These are phyloP conservation scores for Clonostachys chloroleuca DNA, from an alignment of 2,329 filamentous ascomycete genomes.

Conservation along the genomic window DNA sequence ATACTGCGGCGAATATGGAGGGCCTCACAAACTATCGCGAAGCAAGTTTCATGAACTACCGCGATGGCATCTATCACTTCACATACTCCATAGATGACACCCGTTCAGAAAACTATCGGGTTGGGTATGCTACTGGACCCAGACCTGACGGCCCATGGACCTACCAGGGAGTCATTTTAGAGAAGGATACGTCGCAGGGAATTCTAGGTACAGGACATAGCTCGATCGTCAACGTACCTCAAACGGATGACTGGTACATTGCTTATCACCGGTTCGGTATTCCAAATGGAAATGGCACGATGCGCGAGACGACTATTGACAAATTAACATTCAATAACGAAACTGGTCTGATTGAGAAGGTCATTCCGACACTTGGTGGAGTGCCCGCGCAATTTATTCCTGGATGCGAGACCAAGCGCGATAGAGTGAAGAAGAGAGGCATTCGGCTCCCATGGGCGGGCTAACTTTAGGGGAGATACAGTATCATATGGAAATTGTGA, in stretches of 20 bases:
- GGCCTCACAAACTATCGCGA: conserved; percentile 37
- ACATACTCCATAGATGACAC: conserved; percentile 45
- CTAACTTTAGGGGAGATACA: no score
- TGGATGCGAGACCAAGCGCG: not conserved
- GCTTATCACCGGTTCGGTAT: conserved; percentile 43
- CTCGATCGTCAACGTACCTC: conserved; percentile 38
- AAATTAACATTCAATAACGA: conserved; percentile 26
- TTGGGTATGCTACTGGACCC: conserved; percentile 37
- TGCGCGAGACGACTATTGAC: conserved; percentile 37
- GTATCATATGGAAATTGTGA: no score
- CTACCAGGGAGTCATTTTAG: conserved; percentile 35
- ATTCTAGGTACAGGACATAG: conserved; percentile 41
- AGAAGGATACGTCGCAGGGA: conserved; percentile 31
- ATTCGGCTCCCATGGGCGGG: no score
- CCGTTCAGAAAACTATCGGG: conserved; percentile 35
- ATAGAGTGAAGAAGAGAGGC: no score
- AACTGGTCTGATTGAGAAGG: conserved; percentile 27
- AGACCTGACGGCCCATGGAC: conserved; percentile 34
- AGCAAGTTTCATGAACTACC: conserved; percentile 33
- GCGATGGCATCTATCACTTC: conserved; percentile 37
- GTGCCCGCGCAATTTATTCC: conserved; percentile 7
- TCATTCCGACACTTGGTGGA: conserved; percentile 27
- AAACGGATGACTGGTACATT: conserved; percentile 44
- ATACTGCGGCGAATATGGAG: conserved; percentile 20
- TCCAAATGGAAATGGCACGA: conserved; percentile 35